Base-by-base conservation (phyloP, 2,329 filamentous ascomycete species). In the Magnaporthiopsis incrustans region DNA sequence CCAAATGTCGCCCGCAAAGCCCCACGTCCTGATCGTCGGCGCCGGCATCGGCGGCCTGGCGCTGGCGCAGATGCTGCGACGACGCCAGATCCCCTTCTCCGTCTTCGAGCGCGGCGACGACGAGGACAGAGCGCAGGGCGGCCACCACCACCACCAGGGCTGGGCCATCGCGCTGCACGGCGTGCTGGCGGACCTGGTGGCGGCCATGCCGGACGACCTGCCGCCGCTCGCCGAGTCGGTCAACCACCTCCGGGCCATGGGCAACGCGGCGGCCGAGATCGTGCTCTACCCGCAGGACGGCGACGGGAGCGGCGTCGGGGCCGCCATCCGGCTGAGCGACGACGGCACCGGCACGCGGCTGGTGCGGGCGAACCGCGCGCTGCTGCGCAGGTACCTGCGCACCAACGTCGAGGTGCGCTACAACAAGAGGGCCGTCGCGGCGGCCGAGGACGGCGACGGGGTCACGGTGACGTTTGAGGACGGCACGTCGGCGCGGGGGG, bases 391-490 rank as follows among this genome's bases (percentile, higher is more conserved):
- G 33, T 70, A 73, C 66, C 65, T 75, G 26, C 63, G 63, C 10
- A 71, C 68, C 10, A 66, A 70, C 35, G 66, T 77, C 32, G 60
- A 67, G 15, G 68, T 77, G 25, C 71, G 80, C 67, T 81, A 76
- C 71, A 72, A 71, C 25, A 81, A 79, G 67, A 67, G 66, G 18
- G 71, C 76, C 10, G 64, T 67, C 4, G 65, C 67, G 2, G 72
- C 82, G 35, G 71, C 76, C 8, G 74, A 78, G 4, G 62, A 65
- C 27, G 66, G 67, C 0, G 70, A 75, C 2, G 27, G 5, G 1
- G 76, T 80, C 22, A 77, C 73, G 0, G 75, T 77, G 0, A 67
- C 72, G 53, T 83, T 83, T 66, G 71, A 74, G 22, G 80, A 82
- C 66, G 77, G 76, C 8, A 73, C 75, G 2, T 73, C 71, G 1